Evolutionary conservation across 208 protist species (phyloP).

Genomic region (Wallacemonas sp.): DNA sequence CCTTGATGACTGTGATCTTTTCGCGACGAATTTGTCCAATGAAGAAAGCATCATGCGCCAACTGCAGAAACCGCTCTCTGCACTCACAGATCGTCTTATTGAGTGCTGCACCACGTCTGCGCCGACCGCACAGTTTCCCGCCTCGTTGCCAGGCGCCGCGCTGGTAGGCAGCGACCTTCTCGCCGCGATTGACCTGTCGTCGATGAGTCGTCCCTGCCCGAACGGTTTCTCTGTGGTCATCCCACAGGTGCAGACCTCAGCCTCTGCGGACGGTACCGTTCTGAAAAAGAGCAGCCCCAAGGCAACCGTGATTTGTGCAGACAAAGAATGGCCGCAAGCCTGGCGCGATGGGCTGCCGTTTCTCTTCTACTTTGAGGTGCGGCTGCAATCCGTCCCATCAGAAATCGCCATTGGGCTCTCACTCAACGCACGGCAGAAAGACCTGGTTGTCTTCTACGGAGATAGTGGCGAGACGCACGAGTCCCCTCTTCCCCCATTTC

Average conservation of each 20-base stretch:
- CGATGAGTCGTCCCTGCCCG: constrained; percentile 68
- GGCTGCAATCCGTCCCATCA: constrained; percentile 35
- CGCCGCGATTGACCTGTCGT: constrained; percentile 58
- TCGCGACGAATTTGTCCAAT: constrained; percentile 37
- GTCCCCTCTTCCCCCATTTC: constrained; percentile 53
- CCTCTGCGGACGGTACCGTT: constrained; percentile 57
- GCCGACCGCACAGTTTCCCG: background rate
- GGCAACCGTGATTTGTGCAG: constrained; percentile 68
- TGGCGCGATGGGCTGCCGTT: constrained; percentile 75
- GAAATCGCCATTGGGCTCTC: background rate
- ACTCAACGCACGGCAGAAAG: constrained; percentile 23
- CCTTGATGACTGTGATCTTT: constrained; percentile 71
- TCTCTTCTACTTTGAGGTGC: constrained; percentile 89
- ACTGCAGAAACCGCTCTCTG: constrained; percentile 35
- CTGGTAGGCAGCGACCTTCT: constrained; percentile 27
- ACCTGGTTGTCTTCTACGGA: constrained; percentile 65
- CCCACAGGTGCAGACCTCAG: constrained; percentile 58
- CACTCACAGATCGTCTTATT: background rate
- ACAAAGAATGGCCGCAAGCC: constrained; percentile 78
- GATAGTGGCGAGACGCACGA: constrained; percentile 59
- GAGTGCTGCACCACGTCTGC: background rate
- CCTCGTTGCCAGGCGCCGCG: background rate
- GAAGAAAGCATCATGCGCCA: constrained; percentile 53
- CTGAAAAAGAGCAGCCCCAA: constrained; percentile 63
- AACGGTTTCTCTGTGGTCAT: constrained; percentile 86